These are phyloP conservation scores for Epichloe gansuensis DNA, from an alignment of 2,329 filamentous ascomycete genomes.

Conservation along the genomic window DNA sequence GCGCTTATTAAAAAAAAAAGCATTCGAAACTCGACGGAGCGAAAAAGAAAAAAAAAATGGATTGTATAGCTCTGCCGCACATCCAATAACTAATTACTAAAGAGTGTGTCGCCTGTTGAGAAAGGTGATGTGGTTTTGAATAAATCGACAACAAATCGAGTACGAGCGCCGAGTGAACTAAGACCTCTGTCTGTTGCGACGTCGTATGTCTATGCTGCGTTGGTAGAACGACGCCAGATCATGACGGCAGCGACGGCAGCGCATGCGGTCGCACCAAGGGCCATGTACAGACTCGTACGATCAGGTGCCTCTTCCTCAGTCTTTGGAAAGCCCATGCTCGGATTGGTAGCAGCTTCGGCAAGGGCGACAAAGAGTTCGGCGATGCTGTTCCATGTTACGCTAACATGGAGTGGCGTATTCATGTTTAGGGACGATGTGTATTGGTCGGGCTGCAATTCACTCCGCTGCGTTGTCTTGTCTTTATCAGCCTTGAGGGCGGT, in stretches of 20 bases:
- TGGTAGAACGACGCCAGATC: conserved; percentile 49
- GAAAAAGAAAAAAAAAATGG: not conserved
- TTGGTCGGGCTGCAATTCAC: conserved; percentile 80
- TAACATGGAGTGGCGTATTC: conserved; percentile 85
- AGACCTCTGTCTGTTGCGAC: not conserved
- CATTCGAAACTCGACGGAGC: not conserved
- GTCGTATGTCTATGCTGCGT: conserved; percentile 21
- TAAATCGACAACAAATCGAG: not conserved
- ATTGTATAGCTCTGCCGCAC: not conserved
- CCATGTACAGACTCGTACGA: conserved; percentile 74
- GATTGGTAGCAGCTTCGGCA: conserved; percentile 84
- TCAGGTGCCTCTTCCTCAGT: conserved; percentile 77
- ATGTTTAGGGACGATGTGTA: conserved; percentile 79
- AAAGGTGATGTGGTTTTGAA: not conserved
- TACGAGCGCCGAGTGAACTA: not conserved
- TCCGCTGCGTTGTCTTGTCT: conserved; percentile 92
- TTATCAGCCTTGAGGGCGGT: conserved; percentile 89
- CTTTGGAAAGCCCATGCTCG: conserved; percentile 78
- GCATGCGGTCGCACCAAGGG: conserved; percentile 59
- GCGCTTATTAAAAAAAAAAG: not conserved
- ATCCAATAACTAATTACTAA: conserved; percentile 1
- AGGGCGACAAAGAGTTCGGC: conserved; percentile 85
- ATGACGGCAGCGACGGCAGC: conserved; percentile 50
- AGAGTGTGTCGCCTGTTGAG: not conserved
- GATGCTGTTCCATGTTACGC: conserved; percentile 87